Base-by-base conservation (phyloP, 176 grass and related monocot species). In the barley (Hordeum vulgare) region DNA sequence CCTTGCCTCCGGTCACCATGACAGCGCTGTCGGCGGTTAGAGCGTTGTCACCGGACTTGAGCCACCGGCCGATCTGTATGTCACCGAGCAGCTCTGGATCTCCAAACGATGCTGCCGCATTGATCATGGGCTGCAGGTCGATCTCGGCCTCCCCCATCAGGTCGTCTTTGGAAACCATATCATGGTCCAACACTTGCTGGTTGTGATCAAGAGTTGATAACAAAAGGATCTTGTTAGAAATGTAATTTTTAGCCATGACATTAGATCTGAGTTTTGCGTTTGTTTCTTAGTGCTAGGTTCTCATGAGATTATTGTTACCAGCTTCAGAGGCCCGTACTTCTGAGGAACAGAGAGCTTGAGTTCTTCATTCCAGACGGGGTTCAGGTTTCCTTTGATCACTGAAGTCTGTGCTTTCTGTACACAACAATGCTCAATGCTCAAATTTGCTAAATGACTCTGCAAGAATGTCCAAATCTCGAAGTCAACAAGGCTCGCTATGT, bases 321-420 rank as follows among this genome's bases (percentile, higher is more conserved):
- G 80, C 66, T 97, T 94, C 2, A 92, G 35, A 68, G 94, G 80
- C 7, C 83, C 86, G 44, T 97, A 89, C 17, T 83, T 4, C 77
- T 44, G 66, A 51, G 94, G 90, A 78, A 97, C 88, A 29, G 91
- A 90, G 74, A 97, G 74, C 89, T 89, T 90, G 27, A 97, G 89
- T 81, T 87, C 88, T 71, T 97, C 90, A 33, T 97, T 97, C 92
- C 92, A 97, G 79, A 97, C 83, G 14, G 92, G 94, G 70, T 97
- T 97, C 57, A 94, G 44, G 71, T 87, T 94, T 18, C 82, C 82
- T 35, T 89, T 97, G 25, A 86, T 94, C 12, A 94, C 87, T 17
- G 77, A 74, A 57, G 89, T 92, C 76, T 88, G 91, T 6, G 72
- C 89, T 80, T 69, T 90, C 94, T 97, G 89, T 78, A 88, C 9